Base-by-base conservation (phyloP, 352 stramenopile species). In the Phytophthora crassamura region DNA sequence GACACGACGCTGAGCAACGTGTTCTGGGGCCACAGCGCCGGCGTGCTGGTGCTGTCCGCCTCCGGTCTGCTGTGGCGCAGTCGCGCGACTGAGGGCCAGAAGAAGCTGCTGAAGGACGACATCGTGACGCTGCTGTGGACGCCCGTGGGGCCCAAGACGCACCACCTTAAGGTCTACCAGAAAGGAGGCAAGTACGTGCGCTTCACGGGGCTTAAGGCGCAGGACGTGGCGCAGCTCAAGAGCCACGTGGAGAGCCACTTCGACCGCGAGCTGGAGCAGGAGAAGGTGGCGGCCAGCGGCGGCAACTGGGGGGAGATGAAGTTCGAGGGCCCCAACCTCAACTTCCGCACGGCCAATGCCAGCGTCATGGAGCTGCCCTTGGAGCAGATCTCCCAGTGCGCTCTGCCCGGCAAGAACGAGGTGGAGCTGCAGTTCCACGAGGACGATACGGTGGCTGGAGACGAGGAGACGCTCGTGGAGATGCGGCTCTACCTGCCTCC, bases 341-440 rank as follows among this genome's bases (percentile, higher is more conserved):
- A 94, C 74, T 95, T 94, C 54, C 82, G 82, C 47, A 77, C 77
- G 14, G 63, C 71, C 30, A 79, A 89, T 43, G 74, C 82, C 18
- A 90, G 80, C 33, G 75, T 94, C 32, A 84, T 94, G 55, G 86
- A 94, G 49, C 74, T 95, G 40, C 80, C 82, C 25, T 67, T 93
- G 0, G 77, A 93, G 48, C 79, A 90, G 54, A 87, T 95, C 39
- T 91, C 85, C 16, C 85, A 90, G 72, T 96, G 83, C 48, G 97
- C 98, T 7, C 69, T 99, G 54, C 97, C 97, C 0, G 96, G 94
- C 47, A 98, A 97, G 55, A 99, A 99, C 76, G 97, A 99, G 71
- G 97, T 99, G 46, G 97, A 99, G 77, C 77, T 99, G 50, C 98
- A 99, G 82, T 99, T 99, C 75, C 88, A 98, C 70, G 97, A 99